Evolutionary conservation across 768 basidiomycete genomes (phyloP).

Genomic region (Pisolithus albus): DNA sequence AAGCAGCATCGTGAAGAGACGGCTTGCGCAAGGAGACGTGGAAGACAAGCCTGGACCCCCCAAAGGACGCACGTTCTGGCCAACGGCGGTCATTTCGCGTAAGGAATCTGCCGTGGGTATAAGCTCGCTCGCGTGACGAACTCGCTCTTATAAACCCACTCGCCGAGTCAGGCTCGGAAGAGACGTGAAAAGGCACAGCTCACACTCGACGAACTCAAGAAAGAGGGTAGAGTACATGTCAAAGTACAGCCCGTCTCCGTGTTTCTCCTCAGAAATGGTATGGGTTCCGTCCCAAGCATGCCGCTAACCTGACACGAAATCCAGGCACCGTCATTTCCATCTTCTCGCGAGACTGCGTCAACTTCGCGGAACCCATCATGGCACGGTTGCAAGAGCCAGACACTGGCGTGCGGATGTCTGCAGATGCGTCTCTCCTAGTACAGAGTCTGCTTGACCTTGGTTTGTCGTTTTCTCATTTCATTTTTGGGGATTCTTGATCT

Average conservation of each 20-base stretch:
- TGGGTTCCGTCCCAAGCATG: background rate
- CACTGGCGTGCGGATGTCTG: conserved; percentile 53
- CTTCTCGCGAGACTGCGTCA: conserved; percentile 37
- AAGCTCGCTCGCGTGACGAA: too few relatives aligned
- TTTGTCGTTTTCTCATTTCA: conserved; percentile 10
- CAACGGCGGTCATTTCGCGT: background rate
- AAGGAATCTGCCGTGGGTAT: conserved; percentile 8
- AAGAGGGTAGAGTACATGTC: conserved; percentile 54
- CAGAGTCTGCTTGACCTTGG: conserved; percentile 59
- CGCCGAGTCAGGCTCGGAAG: conserved; percentile 1
- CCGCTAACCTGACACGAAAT: too few relatives aligned
- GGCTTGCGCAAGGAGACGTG: background rate
- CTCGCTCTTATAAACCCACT: background rate
- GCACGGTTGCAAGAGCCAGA: conserved; percentile 52
- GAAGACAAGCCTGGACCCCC: background rate
- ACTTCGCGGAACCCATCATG: conserved; percentile 50
- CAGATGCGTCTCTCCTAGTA: conserved; percentile 63
- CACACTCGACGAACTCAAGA: conserved; percentile 32
- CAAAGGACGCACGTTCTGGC: background rate
- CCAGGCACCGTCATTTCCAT: conserved; percentile 62
- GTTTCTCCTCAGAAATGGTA: conserved; percentile 62
- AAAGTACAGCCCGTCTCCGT: conserved; percentile 58
- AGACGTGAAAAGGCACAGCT: conserved; percentile 8
- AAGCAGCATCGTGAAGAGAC: conserved; percentile 2
- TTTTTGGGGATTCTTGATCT: background rate